Percentiles rank a stretch among this genome's conserved stretches.
Evolutionary conservation across 169 alveolate genomes (phyloP).

Genomic region (Plasmodium adleri): DNA sequence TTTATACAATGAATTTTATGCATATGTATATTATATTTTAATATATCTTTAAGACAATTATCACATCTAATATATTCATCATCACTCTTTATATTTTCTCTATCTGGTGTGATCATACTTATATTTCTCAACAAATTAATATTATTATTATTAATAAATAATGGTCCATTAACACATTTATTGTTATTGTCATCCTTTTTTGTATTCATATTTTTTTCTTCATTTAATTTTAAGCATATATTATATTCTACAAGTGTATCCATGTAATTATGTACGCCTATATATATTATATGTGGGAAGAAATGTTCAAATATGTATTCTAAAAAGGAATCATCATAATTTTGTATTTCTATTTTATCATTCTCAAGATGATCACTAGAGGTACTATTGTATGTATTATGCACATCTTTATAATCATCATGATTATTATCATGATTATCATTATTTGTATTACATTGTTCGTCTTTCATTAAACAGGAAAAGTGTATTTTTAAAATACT

Average conservation of each 20-base stretch:
- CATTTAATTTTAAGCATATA: slow-evolving; percentile 13
- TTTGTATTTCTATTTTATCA: background rate
- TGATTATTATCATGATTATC: background rate
- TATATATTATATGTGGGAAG: slow-evolving; percentile 55
- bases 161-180: background rate
- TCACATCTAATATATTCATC: slow-evolving; percentile 19
- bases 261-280: slow-evolving; percentile 6
- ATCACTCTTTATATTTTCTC: background rate
- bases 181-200: background rate
- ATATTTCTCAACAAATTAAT: background rate
- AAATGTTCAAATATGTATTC: slow-evolving; percentile 51
- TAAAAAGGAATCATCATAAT: slow-evolving; percentile 8
- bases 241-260: slow-evolving; percentile 26
- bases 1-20: slow-evolving; percentile 62
- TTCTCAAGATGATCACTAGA: no score
- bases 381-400: no score
- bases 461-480: slow-evolving; percentile 11
- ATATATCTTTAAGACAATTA: slow-evolving; percentile 52
- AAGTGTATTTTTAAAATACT: slow-evolving; percentile 34
- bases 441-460: background rate
- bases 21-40: slow-evolving; percentile 32
- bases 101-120: background rate
- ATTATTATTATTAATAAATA: background rate
- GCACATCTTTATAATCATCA: no score
- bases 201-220: background rate